Evolutionary conservation across 257 asterid species (phyloP).

Genomic region (Lavandula angustifolia): DNA sequence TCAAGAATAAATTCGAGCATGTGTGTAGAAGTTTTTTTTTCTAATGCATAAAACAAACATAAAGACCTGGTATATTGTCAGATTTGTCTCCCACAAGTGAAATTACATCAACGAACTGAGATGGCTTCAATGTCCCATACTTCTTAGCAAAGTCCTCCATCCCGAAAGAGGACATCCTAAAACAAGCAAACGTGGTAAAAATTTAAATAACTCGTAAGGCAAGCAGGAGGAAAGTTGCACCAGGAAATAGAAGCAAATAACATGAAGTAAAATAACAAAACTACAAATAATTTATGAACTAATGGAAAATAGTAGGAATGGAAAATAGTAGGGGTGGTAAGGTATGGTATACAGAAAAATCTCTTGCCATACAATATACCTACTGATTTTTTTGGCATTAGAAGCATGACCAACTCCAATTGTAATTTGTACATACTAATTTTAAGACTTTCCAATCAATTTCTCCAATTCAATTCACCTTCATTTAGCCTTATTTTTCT

Average conservation of each 20-base stretch:
- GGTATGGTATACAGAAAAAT: neutral
- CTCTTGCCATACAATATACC: no score
- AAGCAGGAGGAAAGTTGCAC: constrained; percentile 9
- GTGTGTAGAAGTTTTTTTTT: neutral
- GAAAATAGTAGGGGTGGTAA: neutral
- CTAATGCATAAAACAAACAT: constrained; percentile 17
- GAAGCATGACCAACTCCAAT: neutral
- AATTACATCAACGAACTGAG: constrained; percentile 91
- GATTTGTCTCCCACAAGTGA: constrained; percentile 90
- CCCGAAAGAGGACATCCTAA: constrained; percentile 96
- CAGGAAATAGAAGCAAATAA: constrained; percentile 23
- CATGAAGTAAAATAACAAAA: constrained; percentile 2
- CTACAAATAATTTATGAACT: neutral
- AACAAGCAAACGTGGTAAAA: constrained; percentile 22
- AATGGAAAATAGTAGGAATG: no score
- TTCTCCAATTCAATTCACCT: constrained; percentile 6
- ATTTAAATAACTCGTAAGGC: constrained; percentile 12
- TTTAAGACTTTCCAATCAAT: neutral
- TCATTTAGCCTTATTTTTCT: neutral
- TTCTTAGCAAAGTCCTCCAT: constrained; percentile 84
- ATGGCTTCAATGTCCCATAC: constrained; percentile 78
- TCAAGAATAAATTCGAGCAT: constrained; percentile 15
- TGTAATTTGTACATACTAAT: neutral
- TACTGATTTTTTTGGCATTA: no score
- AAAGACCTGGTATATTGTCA: constrained; percentile 93